Evolutionary conservation across 2,329 filamentous ascomycete genomes (phyloP), one percentile per base, ranked within the genome.

Genomic region (Penicillium sp.): DNA sequence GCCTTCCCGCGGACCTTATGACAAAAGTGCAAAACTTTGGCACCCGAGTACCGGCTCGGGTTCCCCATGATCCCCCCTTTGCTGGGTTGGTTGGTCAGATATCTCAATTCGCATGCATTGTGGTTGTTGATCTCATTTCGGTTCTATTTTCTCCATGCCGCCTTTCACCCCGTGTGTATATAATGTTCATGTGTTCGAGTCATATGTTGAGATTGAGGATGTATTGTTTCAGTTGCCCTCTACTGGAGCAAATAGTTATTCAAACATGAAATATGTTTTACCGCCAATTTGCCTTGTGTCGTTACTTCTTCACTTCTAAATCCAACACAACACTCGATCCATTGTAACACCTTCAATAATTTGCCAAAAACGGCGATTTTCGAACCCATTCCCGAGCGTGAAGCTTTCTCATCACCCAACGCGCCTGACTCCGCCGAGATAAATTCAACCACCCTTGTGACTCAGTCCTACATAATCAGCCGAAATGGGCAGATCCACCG

Each of bases 151-250:
- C 8, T 42, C 41, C 24, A 47, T 45, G 47, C 52, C 42, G 47
- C 39, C 15, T 53, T 47, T 49, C 43, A 24, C n/a, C 45, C n/a
- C 46, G 46, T 52, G 53, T 59, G 57, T 59, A 59, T 53, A 59
- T 59, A 59, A 59, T 59, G 51, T 54, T 57, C 48, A 57, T 59
- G 48, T 58, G 48, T 47, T 52, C 42, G 48, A 54, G 52, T 48
- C 42, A 39, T 48, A 49, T 24, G 34, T 54, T 45, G 28, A 47
- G 45, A 44, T 42, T 45, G 42, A 26, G 42, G 45, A 56, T 43
- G 34, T 43, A 26, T 24, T 36, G 16, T 42, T 34, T 45, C 43
- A 33, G 43, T 50, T 33, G 26, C 47, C 44, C 29, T 38, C 39
- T 44, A 29, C 15, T 52, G 47, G 47, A 49, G 47, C 49, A 49